phyloP scores from a whole-genome alignment of 2,329 filamentous ascomycete genomes.

The Thielaviopsis punctulata region DNA sequence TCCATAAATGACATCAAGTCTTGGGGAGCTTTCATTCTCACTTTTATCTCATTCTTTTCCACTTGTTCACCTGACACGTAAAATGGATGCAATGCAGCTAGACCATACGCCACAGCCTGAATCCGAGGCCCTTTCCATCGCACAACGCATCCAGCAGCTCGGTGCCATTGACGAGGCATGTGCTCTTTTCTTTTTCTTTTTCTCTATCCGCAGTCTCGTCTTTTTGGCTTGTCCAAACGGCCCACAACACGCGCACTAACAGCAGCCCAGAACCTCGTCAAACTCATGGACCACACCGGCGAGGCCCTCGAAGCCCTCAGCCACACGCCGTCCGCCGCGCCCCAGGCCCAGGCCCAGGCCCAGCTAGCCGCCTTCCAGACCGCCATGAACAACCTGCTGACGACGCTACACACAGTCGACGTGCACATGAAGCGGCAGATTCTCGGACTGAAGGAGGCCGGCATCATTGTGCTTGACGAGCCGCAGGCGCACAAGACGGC shows the following conservation, averaged over 20 bases:
- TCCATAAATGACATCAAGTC: neutral
- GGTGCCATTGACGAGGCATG: constrained; percentile 56
- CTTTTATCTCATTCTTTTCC: constrained; percentile 1
- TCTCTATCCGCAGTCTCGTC: no score
- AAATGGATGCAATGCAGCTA: constrained; percentile 6
- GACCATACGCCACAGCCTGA: neutral
- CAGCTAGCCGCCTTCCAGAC: constrained; percentile 40
- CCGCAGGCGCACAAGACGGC: constrained; percentile 15
- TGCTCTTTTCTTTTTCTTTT: neutral
- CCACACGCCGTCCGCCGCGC: constrained; percentile 16
- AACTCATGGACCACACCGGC: constrained; percentile 28
- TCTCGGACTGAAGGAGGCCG: constrained; percentile 64
- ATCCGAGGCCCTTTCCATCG: constrained; percentile 41
- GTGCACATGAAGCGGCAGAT: constrained; percentile 53
- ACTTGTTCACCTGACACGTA: neutral
- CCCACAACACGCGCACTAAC: neutral
- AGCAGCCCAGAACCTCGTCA: constrained; percentile 17
- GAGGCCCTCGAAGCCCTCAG: constrained; percentile 29
- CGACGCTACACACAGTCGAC: constrained; percentile 55
- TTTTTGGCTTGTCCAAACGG: no score
- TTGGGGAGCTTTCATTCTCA: neutral
- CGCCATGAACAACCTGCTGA: constrained; percentile 50
- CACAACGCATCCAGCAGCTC: constrained; percentile 66
- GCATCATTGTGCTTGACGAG: constrained; percentile 41
- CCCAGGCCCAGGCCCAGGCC: constrained; percentile 26